These are phyloP conservation scores for Starmera quercuum DNA, from an alignment of 805 yeast genomes.

Conservation along the genomic window DNA sequence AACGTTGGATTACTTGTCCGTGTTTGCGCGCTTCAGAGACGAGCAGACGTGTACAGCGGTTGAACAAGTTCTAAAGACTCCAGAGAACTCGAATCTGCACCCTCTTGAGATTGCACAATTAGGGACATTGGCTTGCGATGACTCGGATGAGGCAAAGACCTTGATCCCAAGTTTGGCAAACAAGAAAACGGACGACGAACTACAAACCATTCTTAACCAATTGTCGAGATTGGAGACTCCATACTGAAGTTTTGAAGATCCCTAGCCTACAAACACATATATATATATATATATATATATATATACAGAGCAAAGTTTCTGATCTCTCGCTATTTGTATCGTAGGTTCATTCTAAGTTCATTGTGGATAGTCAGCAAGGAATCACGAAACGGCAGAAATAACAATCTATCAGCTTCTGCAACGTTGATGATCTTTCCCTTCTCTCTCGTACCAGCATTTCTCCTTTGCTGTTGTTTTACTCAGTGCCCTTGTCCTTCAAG, in stretches of 20 bases:
- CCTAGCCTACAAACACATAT: too few relatives aligned
- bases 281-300: too few relatives aligned
- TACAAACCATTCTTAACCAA: constrained; percentile 83
- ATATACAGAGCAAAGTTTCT: too few relatives aligned
- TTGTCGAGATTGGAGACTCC: constrained; percentile 57
- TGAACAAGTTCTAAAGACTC: constrained; percentile 69
- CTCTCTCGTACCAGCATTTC: too few relatives aligned
- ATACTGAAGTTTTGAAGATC: too few relatives aligned
- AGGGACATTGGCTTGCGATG: constrained; percentile 89
- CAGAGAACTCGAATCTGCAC: constrained; percentile 72
- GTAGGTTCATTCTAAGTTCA: too few relatives aligned
- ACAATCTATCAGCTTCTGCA: too few relatives aligned
- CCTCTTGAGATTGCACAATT: constrained; percentile 92
- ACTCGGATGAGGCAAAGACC: constrained; percentile 94
- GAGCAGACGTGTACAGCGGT: constrained; percentile 91
- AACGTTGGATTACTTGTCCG: constrained; percentile 78
- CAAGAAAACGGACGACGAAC: constrained; percentile 79
- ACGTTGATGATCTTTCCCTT: too few relatives aligned
- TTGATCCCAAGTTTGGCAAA: constrained; percentile 79
- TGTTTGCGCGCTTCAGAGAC: constrained; percentile 86
- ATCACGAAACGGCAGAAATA: too few relatives aligned
- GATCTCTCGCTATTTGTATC: too few relatives aligned
- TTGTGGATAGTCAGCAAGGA: too few relatives aligned
- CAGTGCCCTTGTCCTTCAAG: constrained; percentile 29
- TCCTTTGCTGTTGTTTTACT: too few relatives aligned